These are phyloP conservation scores for Thuja plicata DNA, from an alignment of 83 land plant genomes.

Conservation along the genomic window DNA sequence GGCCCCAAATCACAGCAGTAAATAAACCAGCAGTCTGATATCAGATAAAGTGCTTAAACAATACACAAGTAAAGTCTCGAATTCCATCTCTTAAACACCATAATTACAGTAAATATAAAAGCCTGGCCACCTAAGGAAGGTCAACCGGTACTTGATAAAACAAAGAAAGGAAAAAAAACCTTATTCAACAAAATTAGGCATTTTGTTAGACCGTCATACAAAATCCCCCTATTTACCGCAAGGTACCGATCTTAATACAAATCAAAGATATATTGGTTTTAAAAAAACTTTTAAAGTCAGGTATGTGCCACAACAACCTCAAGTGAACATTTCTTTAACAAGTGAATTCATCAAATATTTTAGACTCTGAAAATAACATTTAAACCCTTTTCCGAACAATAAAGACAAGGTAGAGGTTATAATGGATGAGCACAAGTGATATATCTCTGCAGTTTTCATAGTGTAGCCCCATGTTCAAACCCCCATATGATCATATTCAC, in stretches of 20 bases:
- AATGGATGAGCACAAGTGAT: too few species aligned
- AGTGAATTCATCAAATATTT: not conserved
- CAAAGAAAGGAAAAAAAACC: not conserved
- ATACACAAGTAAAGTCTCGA: not conserved
- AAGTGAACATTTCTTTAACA: not conserved
- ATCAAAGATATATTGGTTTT: too few species aligned
- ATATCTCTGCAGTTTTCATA: too few species aligned
- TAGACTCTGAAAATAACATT: not conserved
- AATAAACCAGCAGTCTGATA: not conserved
- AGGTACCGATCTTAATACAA: too few species aligned
- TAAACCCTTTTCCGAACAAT: too few species aligned
- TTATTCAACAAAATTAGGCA: not conserved
- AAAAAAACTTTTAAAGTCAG: not conserved
- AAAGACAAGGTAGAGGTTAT: too few species aligned
- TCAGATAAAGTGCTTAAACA: not conserved
- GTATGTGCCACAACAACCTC: not conserved
- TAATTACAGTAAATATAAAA: not conserved
- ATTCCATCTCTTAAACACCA: not conserved
- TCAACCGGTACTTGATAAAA: not conserved
- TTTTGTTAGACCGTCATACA: not conserved
- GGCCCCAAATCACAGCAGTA: not conserved
- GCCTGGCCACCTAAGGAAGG: too few species aligned
- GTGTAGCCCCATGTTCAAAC: too few species aligned
- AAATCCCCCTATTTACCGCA: too few species aligned
- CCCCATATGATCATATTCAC: too few species aligned